Evolutionary conservation across 2,329 filamentous ascomycete species (phyloP).

Genomic region (Akanthomyces uredinophilus): DNA sequence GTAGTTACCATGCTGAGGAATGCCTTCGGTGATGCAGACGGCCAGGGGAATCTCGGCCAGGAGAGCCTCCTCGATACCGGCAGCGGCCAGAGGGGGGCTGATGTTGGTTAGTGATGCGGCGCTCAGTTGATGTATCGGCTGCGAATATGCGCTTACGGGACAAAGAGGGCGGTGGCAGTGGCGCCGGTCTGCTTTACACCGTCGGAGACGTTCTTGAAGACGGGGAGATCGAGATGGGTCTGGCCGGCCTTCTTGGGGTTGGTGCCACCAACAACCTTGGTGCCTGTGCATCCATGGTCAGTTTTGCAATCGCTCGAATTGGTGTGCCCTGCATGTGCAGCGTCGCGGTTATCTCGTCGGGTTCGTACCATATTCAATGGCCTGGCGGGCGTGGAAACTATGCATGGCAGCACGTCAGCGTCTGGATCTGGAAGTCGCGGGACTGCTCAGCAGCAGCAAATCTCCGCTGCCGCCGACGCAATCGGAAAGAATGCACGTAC

Average conservation of each 20-base stretch:
- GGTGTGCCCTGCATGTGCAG: neutral
- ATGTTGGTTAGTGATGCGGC: constrained; percentile 1
- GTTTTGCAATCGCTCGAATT: neutral
- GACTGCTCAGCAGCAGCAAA: neutral
- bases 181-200: constrained; percentile 88
- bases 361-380: constrained; percentile 89
- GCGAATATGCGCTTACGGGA: constrained; percentile 60
- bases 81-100: constrained; percentile 84
- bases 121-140: neutral
- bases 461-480: neutral
- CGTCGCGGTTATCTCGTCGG: neutral
- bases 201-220: constrained; percentile 85
- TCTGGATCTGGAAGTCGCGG: neutral
- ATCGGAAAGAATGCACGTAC: constrained; percentile 45
- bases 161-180: constrained; percentile 89
- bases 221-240: constrained; percentile 83
- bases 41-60: constrained; percentile 88
- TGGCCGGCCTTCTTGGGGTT: constrained; percentile 98
- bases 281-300: constrained; percentile 52
- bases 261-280: constrained; percentile 94
- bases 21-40: constrained; percentile 97
- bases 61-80: constrained; percentile 95
- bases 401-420: neutral
- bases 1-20: constrained; percentile 83
- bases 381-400: constrained; percentile 96